These are phyloP conservation scores for Sarocladiaceae sp. DNA, from an alignment of 2,329 filamentous ascomycete species.

Conservation along the genomic window DNA sequence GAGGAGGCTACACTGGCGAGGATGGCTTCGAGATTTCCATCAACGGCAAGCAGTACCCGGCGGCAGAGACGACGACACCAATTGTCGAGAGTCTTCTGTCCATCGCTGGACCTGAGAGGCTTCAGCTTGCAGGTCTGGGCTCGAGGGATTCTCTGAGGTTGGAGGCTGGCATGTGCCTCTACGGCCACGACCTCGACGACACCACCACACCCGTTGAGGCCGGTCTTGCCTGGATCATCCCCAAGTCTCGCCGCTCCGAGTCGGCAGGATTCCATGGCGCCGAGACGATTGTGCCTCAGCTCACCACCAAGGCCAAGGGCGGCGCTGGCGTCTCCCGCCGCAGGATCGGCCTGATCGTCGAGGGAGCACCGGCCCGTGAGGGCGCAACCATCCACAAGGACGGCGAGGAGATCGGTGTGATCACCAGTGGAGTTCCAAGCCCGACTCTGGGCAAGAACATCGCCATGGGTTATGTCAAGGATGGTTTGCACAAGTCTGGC, in stretches of 20 bases:
- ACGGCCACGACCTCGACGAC: slow-evolving; percentile 95
- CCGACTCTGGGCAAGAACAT: slow-evolving; percentile 87
- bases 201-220: slow-evolving; percentile 57
- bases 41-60: slow-evolving; percentile 36
- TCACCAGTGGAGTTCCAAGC: slow-evolving; percentile 89
- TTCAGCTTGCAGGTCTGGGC: slow-evolving; percentile 83
- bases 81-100: slow-evolving; percentile 66
- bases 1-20: slow-evolving; percentile 95
- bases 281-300: slow-evolving; percentile 70
- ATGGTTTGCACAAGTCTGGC: slow-evolving; percentile 77
- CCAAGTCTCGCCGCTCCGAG: slow-evolving; percentile 62
- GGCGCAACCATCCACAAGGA: slow-evolving; percentile 72
- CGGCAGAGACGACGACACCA: slow-evolving; percentile 40
- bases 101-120: slow-evolving; percentile 52
- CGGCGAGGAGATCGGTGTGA: slow-evolving; percentile 65
- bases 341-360: slow-evolving; percentile 75
- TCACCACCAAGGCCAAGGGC: slow-evolving; percentile 69
- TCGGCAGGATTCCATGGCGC: slow-evolving; percentile 79
- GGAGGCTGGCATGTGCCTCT: slow-evolving; percentile 98
- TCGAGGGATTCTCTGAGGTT: slow-evolving; percentile 88
- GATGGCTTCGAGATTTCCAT: slow-evolving; percentile 97
- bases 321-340: slow-evolving; percentile 66
- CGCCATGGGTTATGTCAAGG: slow-evolving; percentile 88
- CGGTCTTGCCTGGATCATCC: slow-evolving; percentile 71
- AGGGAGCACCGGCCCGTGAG: slow-evolving; percentile 86